phyloP scores from a whole-genome alignment of 805 yeast species.

The Candida xyloterini region DNA sequence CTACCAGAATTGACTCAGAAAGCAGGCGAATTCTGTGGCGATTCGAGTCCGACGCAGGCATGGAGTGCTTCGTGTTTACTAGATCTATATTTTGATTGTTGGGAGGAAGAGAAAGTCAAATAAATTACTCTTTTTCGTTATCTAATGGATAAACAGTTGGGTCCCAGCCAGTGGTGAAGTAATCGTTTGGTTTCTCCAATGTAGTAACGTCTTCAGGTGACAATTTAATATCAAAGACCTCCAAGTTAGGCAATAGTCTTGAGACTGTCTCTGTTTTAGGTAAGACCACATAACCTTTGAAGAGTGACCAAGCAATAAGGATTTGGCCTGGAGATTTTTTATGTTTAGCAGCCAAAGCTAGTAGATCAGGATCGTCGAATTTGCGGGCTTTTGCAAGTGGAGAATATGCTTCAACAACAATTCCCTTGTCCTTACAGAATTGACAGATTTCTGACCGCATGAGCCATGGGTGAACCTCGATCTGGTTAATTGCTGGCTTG shows the following conservation, averaged over 20 bases:
- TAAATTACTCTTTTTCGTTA: conserved; percentile 11
- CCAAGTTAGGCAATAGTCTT: conserved; percentile 42
- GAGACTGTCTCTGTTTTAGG: conserved; percentile 34
- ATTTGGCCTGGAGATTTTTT: conserved; percentile 54
- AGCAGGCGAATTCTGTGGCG: conserved; percentile 75
- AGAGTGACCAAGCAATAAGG: conserved; percentile 64
- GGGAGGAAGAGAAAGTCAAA: conserved; percentile 25
- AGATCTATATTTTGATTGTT: conserved; percentile 71
- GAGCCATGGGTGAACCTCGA: conserved; percentile 51
- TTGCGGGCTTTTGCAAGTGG: conserved; percentile 59
- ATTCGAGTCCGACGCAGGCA: conserved; percentile 94
- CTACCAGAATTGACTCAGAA: conserved; percentile 88
- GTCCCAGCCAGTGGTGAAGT: conserved; percentile 22
- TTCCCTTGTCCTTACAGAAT: conserved; percentile 43
- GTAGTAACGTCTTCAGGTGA: conserved; percentile 35
- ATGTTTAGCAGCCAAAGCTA: conserved; percentile 46
- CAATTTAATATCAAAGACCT: conserved; percentile 40
- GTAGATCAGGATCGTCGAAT: conserved; percentile 41
- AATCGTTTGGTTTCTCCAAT: conserved; percentile 27
- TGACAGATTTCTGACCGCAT: conserved; percentile 43
- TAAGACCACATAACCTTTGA: conserved; percentile 51
- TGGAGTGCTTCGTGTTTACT: conserved; percentile 90
- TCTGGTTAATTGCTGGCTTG: conserved; percentile 47
- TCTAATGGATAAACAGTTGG: conserved; percentile 22
- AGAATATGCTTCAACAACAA: conserved; percentile 57